Conservation (phyloP, 139 green algal genomes). For the Volvox reticuliferus region DNA sequence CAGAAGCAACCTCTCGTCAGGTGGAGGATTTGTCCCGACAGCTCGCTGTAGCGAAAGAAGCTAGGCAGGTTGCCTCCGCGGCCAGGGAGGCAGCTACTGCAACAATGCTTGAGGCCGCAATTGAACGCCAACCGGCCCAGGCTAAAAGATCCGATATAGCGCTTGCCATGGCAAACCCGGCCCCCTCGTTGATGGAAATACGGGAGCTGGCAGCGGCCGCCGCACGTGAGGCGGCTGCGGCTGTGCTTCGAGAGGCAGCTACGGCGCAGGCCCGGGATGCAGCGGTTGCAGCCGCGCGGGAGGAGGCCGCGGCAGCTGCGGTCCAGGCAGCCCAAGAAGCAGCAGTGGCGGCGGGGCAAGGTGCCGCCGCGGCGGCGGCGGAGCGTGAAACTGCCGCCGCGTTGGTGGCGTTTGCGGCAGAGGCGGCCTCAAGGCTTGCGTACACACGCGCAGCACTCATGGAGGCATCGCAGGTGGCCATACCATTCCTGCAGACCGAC, state of each 20-base stretch:
- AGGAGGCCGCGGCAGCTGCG: background rate
- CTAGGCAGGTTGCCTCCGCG: background rate
- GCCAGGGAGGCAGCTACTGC: background rate
- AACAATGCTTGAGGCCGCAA: background rate
- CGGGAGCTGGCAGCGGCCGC: background rate
- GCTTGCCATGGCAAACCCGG: too few species aligned
- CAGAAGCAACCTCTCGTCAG: background rate
- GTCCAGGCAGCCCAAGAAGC: background rate
- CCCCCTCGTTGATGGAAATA: background rate
- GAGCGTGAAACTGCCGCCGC: background rate
- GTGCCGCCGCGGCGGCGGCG: background rate
- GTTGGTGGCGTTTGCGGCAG: background rate
- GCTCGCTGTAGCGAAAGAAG: background rate
- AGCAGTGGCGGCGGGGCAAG: background rate
- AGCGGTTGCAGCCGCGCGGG: too few species aligned
- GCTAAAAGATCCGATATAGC: too few species aligned
- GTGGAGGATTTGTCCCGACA: background rate
- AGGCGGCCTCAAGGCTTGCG: background rate
- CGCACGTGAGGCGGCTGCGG: background rate
- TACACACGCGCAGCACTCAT: background rate
- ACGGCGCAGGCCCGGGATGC: background rate
- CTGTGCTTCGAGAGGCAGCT: background rate
- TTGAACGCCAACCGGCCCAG: too few species aligned
- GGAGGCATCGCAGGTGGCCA: background rate
- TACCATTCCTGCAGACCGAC: background rate